These are phyloP conservation scores for Colletotrichum horii DNA, from an alignment of 2,329 filamentous ascomycete genomes.

Conservation along the genomic window DNA sequence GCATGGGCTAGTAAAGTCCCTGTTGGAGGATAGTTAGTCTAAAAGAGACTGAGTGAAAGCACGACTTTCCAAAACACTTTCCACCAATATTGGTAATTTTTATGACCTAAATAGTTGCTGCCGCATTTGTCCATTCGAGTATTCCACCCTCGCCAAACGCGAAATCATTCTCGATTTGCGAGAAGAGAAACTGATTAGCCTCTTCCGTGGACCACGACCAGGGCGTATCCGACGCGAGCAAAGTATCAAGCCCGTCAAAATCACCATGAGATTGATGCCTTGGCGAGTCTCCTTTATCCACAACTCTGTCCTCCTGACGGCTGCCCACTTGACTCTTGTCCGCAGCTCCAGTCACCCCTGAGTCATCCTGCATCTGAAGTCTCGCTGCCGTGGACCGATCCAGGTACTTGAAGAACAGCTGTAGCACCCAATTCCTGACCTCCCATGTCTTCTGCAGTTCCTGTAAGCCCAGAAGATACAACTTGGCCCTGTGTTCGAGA, in stretches of 20 bases:
- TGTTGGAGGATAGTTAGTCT: no score
- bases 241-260: not conserved
- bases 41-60: no score
- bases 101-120: not conserved
- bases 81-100: accelerated
- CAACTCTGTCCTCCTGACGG: not conserved
- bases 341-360: not conserved
- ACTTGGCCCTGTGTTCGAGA: not conserved
- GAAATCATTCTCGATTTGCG: not conserved
- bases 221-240: not conserved
- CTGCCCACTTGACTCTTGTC: not conserved
- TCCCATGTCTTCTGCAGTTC: not conserved
- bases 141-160: not conserved
- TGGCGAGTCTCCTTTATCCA: not conserved
- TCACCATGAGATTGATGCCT: not conserved
- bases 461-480: not conserved
- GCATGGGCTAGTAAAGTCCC: no score
- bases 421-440: not conserved
- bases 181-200: not conserved
- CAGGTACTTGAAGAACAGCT: not conserved
- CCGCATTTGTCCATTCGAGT: not conserved
- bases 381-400: not conserved
- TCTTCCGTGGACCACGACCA: not conserved
- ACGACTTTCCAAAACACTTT: not conserved
- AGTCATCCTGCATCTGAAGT: not conserved